Evolutionary conservation across 441 rosid genomes (phyloP), one percentile per base, ranked within the genome.

Genomic region (Bocquillonia castaneifolia): DNA sequence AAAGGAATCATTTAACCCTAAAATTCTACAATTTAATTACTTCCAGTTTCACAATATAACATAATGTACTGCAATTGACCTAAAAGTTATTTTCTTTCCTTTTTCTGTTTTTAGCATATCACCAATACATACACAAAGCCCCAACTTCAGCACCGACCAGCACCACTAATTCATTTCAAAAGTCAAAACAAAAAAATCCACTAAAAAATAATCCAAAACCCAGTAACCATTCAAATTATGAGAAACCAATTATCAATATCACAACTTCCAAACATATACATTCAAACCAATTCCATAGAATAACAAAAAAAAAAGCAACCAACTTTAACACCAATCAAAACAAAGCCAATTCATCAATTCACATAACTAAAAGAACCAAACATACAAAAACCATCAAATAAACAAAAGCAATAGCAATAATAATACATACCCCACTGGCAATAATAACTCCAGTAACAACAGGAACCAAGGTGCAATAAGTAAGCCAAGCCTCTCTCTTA

Each of bases 401-500:
- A 42, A 42, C 47, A 6, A 42, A 20, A 55, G 18, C 17, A 58
- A 34, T 22, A 26, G n/a, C 0, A 1, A 52, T 36, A 48, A 18
- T 1, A 5, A 12, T 1, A 65, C 80, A 42, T 78, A 88, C 95
- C 88, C 96, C 98, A 74, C 91, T 90, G 4, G 96, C 98, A 77
- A 92, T 83, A 54, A 92, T 72, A 74, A 90, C 98, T 10, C 96
- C 98, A 37, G 94, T 83, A 56, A 90, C 97, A 28, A 93, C 97
- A 9, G 98, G 98, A 29, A 92, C 23, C 60, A 92, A 85, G 50
- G 98, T 84, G 68, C 84, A 51, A 65, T 92, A 92, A 68, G 97
- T 90, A 64, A 93, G 80, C 98, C 98, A 90, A 60, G 96, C 96
- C 80, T 90, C 98, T 22, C 92, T 80, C 78, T 86, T 88, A 22